Percentiles rank a stretch among this genome's conserved stretches.
These are phyloP conservation scores for Pezicula carpinea DNA, from an alignment of 2,329 filamentous ascomycete genomes.

Conservation along the genomic window DNA sequence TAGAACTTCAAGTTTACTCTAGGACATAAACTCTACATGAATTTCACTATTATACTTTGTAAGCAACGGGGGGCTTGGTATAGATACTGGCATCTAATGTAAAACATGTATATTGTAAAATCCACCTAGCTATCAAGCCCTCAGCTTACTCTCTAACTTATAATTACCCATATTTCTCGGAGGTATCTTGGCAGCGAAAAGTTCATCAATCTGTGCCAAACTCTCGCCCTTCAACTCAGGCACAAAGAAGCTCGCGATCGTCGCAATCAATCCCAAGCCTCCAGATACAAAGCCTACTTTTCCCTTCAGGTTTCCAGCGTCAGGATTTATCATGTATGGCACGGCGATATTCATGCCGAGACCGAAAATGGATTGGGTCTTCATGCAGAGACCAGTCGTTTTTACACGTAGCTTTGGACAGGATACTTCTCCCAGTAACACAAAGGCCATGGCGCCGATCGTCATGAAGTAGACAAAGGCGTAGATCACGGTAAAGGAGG, in stretches of 20 bases:
- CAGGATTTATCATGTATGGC: constrained; percentile 40
- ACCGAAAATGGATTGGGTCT: constrained; percentile 35
- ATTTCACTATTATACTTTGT: too few species aligned
- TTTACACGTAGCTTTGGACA: constrained; percentile 31
- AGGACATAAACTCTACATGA: too few species aligned
- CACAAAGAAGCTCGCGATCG: constrained; percentile 44
- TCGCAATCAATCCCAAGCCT: constrained; percentile 19
- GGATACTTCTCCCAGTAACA: constrained; percentile 35
- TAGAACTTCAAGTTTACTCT: too few species aligned
- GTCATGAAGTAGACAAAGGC: constrained; percentile 35
- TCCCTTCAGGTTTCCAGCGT: constrained; percentile 28
- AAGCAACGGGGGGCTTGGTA: too few species aligned
- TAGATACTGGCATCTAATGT: too few species aligned
- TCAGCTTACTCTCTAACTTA: neutral
- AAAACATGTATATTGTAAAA: too few species aligned
- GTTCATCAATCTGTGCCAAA: constrained; percentile 76
- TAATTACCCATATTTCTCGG: constrained; percentile 19
- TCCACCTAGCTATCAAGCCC: too few species aligned
- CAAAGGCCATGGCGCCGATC: constrained; percentile 36
- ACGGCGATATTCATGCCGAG: constrained; percentile 43
- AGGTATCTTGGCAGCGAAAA: constrained; percentile 51
- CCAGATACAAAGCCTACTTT: constrained; percentile 32
- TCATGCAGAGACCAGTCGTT: constrained; percentile 35
- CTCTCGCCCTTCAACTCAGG: constrained; percentile 75
- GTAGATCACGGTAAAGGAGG: constrained; percentile 32